Base-by-base conservation (phyloP, 352 stramenopile genomes). In the Pythium vanterpoolii region DNA sequence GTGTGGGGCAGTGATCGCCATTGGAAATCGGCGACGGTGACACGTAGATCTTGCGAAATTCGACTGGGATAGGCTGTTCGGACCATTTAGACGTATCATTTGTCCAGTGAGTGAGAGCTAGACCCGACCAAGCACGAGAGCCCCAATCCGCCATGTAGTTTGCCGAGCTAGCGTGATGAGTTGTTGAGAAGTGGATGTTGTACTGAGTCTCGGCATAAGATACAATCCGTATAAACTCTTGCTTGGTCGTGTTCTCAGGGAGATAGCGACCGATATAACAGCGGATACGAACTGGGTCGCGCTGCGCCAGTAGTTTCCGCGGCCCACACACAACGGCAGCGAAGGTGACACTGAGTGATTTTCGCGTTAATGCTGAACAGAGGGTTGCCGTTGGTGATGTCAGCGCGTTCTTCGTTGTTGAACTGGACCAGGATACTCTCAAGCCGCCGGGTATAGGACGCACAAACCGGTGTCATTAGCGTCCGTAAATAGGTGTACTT, bases 401-500 rank as follows among this genome's bases (percentile, higher is more conserved):
- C 9, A 4, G 19, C 2, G 9, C 19, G 21, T 8, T 67, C 66
- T 2, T 5, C 28, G 0, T 19, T 0, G 31, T 39, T 26, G 8
- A 66, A 70, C 9, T 28, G 16, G 9, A 62, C 16, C 0, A 57
- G 61, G 4, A 68, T 60, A 70, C 36, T 67, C 43, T 1, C 10
- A 28, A 6, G 21, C 27, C 4, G 23, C 28, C 0, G 62, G 58
- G 3, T 68, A 45, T 2, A 71, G 39, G 13, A 44, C 39, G 24
- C 62, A 68, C 5, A 74, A 13, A 1, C 67, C 67, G 0, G n/a
- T 24, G n/a, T 48, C 40, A 0, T 44, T 66, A 0, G 67, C 62
- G n/a, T 64, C 58, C 62, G 68, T 71, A 30, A 53, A 63, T 0
- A 74, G 18, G 24, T 74, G 59, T 0, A 69, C 23, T 36, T 18